Percentiles rank a stretch among this genome's conserved stretches.
Conservation (phyloP, 768 basidiomycete species). For the Amanita jacksonii region DNA sequence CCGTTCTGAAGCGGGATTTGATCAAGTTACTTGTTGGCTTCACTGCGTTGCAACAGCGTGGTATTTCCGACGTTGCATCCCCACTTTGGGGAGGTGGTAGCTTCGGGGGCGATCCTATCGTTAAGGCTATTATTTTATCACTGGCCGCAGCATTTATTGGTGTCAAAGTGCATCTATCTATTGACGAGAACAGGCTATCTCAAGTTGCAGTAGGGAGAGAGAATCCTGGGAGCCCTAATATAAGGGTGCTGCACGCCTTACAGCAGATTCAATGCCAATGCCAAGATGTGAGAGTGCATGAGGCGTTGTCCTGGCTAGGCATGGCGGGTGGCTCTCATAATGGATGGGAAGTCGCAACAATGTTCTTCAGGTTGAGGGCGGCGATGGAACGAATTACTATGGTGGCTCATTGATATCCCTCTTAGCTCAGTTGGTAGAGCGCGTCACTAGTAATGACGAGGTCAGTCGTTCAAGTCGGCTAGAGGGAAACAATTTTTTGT, state of each 20-base stretch:
- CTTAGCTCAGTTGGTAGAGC: slow-evolving; percentile 51
- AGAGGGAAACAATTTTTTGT: no score
- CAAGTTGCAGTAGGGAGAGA: not conserved
- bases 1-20: slow-evolving; percentile 20
- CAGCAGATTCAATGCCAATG: not conserved
- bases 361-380: not conserved
- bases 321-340: not conserved
- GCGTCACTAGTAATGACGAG: slow-evolving; percentile 41
- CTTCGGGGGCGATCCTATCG: slow-evolving; percentile 23
- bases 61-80: slow-evolving; percentile 17
- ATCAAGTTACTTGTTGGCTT: slow-evolving; percentile 22
- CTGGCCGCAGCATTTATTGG: slow-evolving; percentile 20
- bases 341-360: not conserved
- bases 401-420: no score
- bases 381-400: no score
- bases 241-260: not conserved
- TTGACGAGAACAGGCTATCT: slow-evolving; percentile 14
- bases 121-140: slow-evolving; percentile 21
- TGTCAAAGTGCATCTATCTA: slow-evolving; percentile 16
- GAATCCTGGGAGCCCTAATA: not conserved
- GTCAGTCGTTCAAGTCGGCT: slow-evolving; percentile 27
- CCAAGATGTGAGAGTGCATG: slow-evolving; percentile 1
- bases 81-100: slow-evolving; percentile 27
- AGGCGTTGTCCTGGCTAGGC: not conserved
- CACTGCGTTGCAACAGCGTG: slow-evolving; percentile 12